Evolutionary conservation across 495 filamentous ascomycete genomes (phyloP).

Genomic region (Lepraria neglecta): DNA sequence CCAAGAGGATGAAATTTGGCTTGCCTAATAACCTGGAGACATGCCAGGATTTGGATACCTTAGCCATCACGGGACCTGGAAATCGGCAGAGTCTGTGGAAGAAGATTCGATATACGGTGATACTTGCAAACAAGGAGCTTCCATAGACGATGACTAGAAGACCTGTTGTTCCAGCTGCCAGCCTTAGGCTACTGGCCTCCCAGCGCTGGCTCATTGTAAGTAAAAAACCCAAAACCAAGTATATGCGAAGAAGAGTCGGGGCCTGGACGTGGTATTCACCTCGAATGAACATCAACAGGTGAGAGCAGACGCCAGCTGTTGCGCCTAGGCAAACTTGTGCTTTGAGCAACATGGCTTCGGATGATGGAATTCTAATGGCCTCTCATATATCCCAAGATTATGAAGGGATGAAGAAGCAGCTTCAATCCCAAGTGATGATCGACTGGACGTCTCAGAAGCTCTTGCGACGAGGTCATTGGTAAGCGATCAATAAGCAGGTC

Average conservation of each 20-base stretch:
- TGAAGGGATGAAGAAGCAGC: no score
- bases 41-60: slow-evolving; percentile 42
- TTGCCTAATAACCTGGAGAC: slow-evolving; percentile 29
- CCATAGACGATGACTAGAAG: slow-evolving; percentile 29
- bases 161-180: not conserved
- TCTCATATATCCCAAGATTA: no score
- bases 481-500: no score
- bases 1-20: slow-evolving; percentile 35
- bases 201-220: not conserved
- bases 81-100: slow-evolving; percentile 43
- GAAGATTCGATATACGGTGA: slow-evolving; percentile 41
- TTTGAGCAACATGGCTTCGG: not conserved
- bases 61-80: slow-evolving; percentile 39
- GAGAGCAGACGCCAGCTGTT: slow-evolving; percentile 22
- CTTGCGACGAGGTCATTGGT: no score
- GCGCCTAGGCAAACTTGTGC: slow-evolving; percentile 4
- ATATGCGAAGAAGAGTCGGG: slow-evolving; percentile 9
- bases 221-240: not conserved
- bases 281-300: slow-evolving; percentile 22
- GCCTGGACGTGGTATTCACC: slow-evolving; percentile 27
- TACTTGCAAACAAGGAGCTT: slow-evolving; percentile 38
- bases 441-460: no score
- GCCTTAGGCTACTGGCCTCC: not conserved
- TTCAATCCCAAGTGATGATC: no score
- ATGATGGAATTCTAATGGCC: not conserved